These are phyloP conservation scores for Moringa oleifera DNA, from an alignment of 345 rosid genomes.

Conservation along the genomic window DNA sequence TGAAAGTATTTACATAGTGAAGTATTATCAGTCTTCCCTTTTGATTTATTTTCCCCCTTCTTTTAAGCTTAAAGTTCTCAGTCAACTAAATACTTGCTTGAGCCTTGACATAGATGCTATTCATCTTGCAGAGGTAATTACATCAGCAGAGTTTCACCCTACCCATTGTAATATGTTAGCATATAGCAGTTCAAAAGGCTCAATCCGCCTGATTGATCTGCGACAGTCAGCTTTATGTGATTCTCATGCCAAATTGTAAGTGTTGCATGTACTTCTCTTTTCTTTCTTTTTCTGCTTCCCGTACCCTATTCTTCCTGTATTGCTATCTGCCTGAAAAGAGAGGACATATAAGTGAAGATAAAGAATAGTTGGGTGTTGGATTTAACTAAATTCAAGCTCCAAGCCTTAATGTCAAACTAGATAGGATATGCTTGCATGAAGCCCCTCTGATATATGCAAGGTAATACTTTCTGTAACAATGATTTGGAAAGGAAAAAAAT, in stretches of 20 bases:
- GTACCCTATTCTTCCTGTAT: neutral
- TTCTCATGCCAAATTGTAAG: constrained; percentile 90
- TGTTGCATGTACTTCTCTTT: constrained; percentile 6
- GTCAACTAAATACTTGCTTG: neutral
- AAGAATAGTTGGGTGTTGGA: neutral
- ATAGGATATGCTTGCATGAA: neutral
- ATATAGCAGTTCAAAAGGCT: constrained; percentile 99
- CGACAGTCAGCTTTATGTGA: constrained; percentile 98
- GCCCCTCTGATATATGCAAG: neutral
- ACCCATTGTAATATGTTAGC: constrained; percentile 87
- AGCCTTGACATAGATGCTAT: neutral
- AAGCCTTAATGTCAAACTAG: neutral
- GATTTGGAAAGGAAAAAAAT: neutral
- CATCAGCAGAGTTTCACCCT: constrained; percentile 99
- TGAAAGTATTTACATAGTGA: neutral
- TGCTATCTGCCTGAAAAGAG: neutral
- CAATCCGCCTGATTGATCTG: constrained; percentile 90
- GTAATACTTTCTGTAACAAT: neutral
- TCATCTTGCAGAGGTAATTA: constrained; percentile 85
- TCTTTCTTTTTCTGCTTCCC: neutral
- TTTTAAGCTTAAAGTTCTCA: neutral
- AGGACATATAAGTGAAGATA: neutral
- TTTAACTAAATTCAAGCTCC: too few species aligned
- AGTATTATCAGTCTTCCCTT: too few species aligned
- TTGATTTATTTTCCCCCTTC: neutral